Percentiles rank a stretch among this genome's conserved stretches.
Evolutionary conservation across 2,329 filamentous ascomycete genomes (phyloP).

Genomic region (Albifimbria verrucaria): DNA sequence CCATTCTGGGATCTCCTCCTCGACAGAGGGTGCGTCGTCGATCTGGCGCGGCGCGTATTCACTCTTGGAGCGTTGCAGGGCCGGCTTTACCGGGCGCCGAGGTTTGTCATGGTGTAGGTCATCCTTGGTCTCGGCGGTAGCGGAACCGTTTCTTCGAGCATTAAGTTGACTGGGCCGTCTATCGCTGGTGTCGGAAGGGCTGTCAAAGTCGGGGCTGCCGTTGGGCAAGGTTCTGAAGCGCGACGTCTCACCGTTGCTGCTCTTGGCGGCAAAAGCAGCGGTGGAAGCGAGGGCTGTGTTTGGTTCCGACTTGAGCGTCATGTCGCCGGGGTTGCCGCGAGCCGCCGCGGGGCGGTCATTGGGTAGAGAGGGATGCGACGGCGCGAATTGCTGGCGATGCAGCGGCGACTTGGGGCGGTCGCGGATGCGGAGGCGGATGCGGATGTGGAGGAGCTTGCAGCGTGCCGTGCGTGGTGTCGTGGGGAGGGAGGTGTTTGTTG

Average conservation of each 20-base stretch:
- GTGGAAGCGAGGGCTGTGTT: conserved; percentile 26
- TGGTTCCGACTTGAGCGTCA: conserved; percentile 29
- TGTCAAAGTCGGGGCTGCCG: conserved; percentile 24
- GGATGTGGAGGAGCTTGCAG: conserved; percentile 20
- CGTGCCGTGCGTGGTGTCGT: conserved; percentile 16
- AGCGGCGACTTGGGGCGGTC: conserved; percentile 2
- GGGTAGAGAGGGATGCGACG: conserved; percentile 17
- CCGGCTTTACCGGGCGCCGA: conserved; percentile 42
- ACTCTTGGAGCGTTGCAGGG: conserved; percentile 55
- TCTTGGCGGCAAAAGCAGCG: conserved; percentile 11
- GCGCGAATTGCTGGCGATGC: conserved; percentile 8
- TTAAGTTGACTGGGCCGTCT: conserved; percentile 45
- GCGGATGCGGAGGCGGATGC: conserved; percentile 2
- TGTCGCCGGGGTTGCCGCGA: conserved; percentile 21
- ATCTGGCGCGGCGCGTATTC: conserved; percentile 45
- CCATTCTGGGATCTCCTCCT: conserved; percentile 49
- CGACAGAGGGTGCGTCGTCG: conserved; percentile 36
- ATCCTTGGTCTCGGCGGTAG: conserved; percentile 21
- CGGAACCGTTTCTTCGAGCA: conserved; percentile 34
- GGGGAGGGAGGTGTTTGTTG: conserved; percentile 24
- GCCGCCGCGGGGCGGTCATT: conserved; percentile 14
- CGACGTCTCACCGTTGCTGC: conserved; percentile 24
- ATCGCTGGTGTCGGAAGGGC: conserved; percentile 25
- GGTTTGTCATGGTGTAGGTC: conserved; percentile 32
- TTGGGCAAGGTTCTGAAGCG: conserved; percentile 23